These are phyloP conservation scores for Thraustotheca clavata DNA, from an alignment of 352 stramenopile genomes.

Conservation along the genomic window DNA sequence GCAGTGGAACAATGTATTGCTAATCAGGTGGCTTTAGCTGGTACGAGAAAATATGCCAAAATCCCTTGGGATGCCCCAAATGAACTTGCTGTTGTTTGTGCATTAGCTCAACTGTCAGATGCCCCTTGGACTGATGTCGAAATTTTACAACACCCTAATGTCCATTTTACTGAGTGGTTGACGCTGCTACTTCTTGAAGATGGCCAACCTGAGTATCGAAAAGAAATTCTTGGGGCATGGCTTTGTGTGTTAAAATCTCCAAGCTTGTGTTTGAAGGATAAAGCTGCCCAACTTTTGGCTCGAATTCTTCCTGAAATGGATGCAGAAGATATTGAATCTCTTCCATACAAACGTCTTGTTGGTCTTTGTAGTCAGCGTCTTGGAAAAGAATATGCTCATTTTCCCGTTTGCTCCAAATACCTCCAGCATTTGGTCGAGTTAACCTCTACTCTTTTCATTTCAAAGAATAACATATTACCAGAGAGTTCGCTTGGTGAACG, in stretches of 20 bases:
- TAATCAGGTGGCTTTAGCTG: background rate
- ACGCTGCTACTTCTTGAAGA: constrained; percentile 62
- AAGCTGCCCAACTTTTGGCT: constrained; percentile 62
- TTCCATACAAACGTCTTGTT: constrained; percentile 63
- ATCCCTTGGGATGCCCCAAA: constrained; percentile 78
- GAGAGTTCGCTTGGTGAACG: background rate
- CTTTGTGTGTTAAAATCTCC: constrained; percentile 72
- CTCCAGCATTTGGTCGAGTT: constrained; percentile 80
- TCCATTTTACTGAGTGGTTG: constrained; percentile 81
- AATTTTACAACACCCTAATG: constrained; percentile 72
- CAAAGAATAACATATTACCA: background rate
- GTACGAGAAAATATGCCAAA: constrained; percentile 53
- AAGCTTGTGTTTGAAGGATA: constrained; percentile 81
- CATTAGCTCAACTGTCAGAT: constrained; percentile 42
- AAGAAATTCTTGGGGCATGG: constrained; percentile 73
- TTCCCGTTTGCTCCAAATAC: constrained; percentile 75
- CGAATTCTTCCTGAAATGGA: constrained; percentile 70
- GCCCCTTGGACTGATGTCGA: constrained; percentile 74
- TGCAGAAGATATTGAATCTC: background rate
- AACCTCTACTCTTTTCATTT: constrained; percentile 34
- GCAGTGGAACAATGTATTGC: background rate
- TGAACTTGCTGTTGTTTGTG: constrained; percentile 52
- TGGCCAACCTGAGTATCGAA: constrained; percentile 43
- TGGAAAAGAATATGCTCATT: constrained; percentile 58
- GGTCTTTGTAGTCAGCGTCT: constrained; percentile 66